Evolutionary conservation across 306 rosid species (phyloP).

Genomic region (Cicer arietinum): DNA sequence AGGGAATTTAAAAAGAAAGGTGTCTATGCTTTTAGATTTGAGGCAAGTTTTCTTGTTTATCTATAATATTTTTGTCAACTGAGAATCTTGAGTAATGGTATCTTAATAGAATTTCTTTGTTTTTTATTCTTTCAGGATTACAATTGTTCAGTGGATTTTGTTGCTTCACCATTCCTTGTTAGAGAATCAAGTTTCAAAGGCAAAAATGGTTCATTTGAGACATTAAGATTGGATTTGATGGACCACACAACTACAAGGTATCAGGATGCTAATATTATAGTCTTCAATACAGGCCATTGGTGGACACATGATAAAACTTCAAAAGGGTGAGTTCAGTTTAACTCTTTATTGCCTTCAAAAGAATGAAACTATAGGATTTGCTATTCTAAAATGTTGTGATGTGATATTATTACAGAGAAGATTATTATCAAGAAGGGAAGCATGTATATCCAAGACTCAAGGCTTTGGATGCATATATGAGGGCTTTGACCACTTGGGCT

Average conservation of each 20-base stretch:
- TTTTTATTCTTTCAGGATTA: constrained; percentile 64
- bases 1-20: constrained; percentile 83
- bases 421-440: constrained; percentile 94
- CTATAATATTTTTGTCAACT: not conserved
- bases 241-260: constrained; percentile 71
- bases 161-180: constrained; percentile 88
- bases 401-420: constrained; percentile 64
- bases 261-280: constrained; percentile 77
- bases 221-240: constrained; percentile 94
- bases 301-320: constrained; percentile 99
- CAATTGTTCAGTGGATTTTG: constrained; percentile 87
- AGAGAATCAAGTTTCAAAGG: constrained; percentile 67
- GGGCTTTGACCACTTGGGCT: constrained; percentile 93
- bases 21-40: constrained; percentile 81
- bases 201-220: constrained; percentile 70
- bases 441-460: constrained; percentile 75
- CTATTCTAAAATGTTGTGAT: not conserved
- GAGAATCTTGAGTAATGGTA: not conserved
- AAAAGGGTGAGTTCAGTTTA: constrained; percentile 63
- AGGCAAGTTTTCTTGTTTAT: constrained; percentile 63
- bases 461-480: constrained; percentile 75
- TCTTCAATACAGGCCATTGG: constrained; percentile 98
- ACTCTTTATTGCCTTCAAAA: not conserved
- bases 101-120: constrained; percentile 34
- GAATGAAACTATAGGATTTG: too few relatives aligned